Base-by-base conservation (phyloP, 176 grass and related monocot species). In the Bothriochloa decipiens region DNA sequence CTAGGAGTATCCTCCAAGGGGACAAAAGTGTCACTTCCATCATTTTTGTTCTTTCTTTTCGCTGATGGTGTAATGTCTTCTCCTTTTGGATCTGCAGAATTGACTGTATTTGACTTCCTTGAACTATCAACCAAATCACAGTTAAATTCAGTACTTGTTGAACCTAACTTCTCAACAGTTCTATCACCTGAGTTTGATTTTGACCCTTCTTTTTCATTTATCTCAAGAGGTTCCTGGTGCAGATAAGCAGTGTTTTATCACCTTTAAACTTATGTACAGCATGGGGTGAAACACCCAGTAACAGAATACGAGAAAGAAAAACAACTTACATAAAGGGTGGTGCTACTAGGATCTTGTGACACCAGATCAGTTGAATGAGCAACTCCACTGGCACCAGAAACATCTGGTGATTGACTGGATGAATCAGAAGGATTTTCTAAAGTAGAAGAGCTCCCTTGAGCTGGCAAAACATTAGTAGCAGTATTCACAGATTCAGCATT, bases 371-470 rank as follows among this genome's bases (percentile, higher is more conserved):
- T 74, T 84, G 87, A 73, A 90, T 84, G 76, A 84, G 67, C 72
- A 86, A 58, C 69, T 88, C 70, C 74, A 47, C 20, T 17, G 40
- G 70, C 45, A 69, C 82, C 77, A 75, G 86, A 73, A 79, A 41
- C 63, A 17, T 33, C 79, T 66, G 66, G 42, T 26, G 72, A 61
- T 86, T 85, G 88, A 86, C 47, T 86, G 68, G 89, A 86, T 72
- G 83, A 98, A 87, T 67, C 78, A 83, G 83, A 88, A 74, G 84
- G 86, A 75, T 71, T 75, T 82, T 79, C 86, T 68, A 49, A 81
- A 70, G 73, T 76, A 71, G 83, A 78, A 64, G 83, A 83, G 36
- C 36, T 71, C 80, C 75, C 75, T 91, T 86, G 76, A 76, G 60
- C 65, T 82, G 61, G 55, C 39, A 74, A 69, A 72, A 53, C 57